A percentile compares a stretch with the other conserved stretches of the same genome.
Evolutionary conservation across 1,284 basidiomycete species (phyloP).

Genomic region (Cystobasidium sp.): DNA sequence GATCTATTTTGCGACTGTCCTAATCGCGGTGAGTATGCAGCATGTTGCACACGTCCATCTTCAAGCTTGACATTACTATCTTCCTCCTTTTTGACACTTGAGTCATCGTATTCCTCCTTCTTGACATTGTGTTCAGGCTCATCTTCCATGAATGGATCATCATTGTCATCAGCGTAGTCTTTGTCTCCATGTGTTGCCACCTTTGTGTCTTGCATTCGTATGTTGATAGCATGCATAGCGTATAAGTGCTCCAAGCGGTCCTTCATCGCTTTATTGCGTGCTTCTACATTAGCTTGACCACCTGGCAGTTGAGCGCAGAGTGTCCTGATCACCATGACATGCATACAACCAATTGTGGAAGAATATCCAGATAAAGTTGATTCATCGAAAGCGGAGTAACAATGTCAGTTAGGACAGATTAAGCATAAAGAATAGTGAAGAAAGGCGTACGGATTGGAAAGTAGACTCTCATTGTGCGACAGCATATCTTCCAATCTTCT

Average conservation of each 20-base stretch:
- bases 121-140: not conserved
- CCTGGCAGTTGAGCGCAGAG: slow-evolving; percentile 30
- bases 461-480: slow-evolving; percentile 14
- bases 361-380: no score
- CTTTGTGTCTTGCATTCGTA: slow-evolving; percentile 18
- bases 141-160: slow-evolving; percentile 15
- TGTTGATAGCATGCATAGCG: slow-evolving; percentile 24
- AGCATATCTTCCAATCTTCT: slow-evolving; percentile 38
- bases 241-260: slow-evolving; percentile 29
- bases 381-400: not conserved
- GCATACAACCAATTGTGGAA: not conserved
- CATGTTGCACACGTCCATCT: not conserved
- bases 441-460: slow-evolving; percentile 19
- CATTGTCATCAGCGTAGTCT: not conserved
- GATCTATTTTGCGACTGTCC: not conserved
- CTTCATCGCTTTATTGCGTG: slow-evolving; percentile 26
- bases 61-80: not conserved
- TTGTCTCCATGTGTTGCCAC: slow-evolving; percentile 25
- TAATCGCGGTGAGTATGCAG: not conserved
- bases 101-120: not conserved
- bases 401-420: not conserved
- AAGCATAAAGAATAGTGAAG: not conserved
- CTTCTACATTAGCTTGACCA: slow-evolving; percentile 10
- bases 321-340: not conserved
- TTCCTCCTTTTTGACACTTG: not conserved